Conservation (phyloP, 805 yeast species). For the Hanseniaspora meyeri region DNA sequence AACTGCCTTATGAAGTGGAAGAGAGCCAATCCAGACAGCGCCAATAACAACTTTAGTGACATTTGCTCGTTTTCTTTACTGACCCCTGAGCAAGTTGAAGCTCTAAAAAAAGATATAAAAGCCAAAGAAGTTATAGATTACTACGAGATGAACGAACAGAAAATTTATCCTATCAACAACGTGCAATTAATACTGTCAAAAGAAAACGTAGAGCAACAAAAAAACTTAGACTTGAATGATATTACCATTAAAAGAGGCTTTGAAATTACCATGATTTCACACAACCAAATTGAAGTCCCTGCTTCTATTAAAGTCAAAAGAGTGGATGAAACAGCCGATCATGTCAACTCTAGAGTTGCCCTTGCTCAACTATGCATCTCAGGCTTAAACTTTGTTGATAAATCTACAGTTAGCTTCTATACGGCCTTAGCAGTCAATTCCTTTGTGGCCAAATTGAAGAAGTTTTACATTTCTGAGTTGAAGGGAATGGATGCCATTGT, state of each 20-base stretch:
- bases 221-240: neutral
- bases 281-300: slow-evolving; percentile 11
- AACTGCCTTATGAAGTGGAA: slow-evolving; percentile 8
- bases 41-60: neutral
- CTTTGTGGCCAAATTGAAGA: neutral
- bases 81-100: neutral
- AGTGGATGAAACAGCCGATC: slow-evolving; percentile 2
- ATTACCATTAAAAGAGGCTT: neutral
- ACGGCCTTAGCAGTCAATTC: slow-evolving; percentile 3
- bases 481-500: slow-evolving; percentile 3
- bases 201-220: too few relatives aligned
- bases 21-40: neutral
- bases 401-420: neutral
- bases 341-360: neutral
- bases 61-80: slow-evolving; percentile 12
- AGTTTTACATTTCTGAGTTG: neutral
- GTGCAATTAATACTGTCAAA: neutral
- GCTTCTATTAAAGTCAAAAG: neutral
- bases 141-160: neutral
- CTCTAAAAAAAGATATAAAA: neutral
- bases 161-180: neutral
- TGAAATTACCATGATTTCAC: slow-evolving; percentile 15
- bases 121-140: neutral
- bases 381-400: neutral
- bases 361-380: slow-evolving; percentile 1